Percentiles rank a stretch among this genome's conserved stretches.
Evolutionary conservation across 1,284 basidiomycete genomes (phyloP).

Genomic region (Porogramme epimiltina): DNA sequence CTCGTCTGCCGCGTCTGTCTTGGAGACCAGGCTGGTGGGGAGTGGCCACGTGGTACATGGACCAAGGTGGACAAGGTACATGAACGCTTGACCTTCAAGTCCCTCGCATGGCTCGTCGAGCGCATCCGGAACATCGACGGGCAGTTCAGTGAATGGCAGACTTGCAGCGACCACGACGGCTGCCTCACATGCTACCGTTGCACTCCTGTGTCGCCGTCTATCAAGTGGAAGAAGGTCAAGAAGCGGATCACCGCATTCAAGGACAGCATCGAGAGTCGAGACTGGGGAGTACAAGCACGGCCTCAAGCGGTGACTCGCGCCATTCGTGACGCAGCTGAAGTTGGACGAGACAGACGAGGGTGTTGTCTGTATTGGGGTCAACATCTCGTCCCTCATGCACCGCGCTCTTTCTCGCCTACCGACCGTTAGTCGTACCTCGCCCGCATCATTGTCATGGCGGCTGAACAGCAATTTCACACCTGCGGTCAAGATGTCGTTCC

Average conservation of each 20-base stretch:
- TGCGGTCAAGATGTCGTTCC: slow-evolving; percentile 58
- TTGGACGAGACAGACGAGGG: slow-evolving; percentile 68
- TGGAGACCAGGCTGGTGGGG: slow-evolving; percentile 61
- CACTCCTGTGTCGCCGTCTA: slow-evolving; percentile 74
- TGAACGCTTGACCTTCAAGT: slow-evolving; percentile 79
- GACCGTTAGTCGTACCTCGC: slow-evolving; percentile 48
- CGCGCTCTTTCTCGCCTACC: slow-evolving; percentile 86
- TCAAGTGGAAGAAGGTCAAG: slow-evolving; percentile 71
- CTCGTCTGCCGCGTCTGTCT: slow-evolving; percentile 79
- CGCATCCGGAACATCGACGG: slow-evolving; percentile 76
- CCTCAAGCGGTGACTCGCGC: slow-evolving; percentile 83
- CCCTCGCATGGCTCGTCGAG: slow-evolving; percentile 86
- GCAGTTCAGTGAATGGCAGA: slow-evolving; percentile 63
- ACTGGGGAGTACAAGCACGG: slow-evolving; percentile 88
- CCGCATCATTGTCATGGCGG: slow-evolving; percentile 73
- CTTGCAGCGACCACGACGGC: slow-evolving; percentile 41
- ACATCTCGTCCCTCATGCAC: slow-evolving; percentile 86
- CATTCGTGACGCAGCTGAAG: slow-evolving; percentile 87
- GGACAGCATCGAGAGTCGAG: slow-evolving; percentile 77
- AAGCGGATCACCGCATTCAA: slow-evolving; percentile 75
- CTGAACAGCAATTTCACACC: slow-evolving; percentile 79
- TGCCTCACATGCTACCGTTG: slow-evolving; percentile 68
- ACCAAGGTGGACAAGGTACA: slow-evolving; percentile 83
- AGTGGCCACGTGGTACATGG: slow-evolving; percentile 81
- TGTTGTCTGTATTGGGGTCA: slow-evolving; percentile 83